Evolutionary conservation across 1,284 basidiomycete genomes (phyloP).

Genomic region (Sutorius eximius): DNA sequence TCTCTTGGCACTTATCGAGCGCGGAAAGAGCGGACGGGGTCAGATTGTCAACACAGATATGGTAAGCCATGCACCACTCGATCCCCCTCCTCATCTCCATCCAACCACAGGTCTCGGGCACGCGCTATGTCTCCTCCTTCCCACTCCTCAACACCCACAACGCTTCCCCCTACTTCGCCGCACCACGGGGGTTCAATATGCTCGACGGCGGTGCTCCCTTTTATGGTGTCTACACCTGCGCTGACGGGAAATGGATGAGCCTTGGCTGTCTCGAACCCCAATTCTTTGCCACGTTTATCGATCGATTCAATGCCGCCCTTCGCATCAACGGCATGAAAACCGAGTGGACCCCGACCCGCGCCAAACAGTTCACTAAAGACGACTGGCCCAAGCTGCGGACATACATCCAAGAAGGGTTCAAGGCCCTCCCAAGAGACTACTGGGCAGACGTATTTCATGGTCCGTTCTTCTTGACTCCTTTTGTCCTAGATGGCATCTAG

Average conservation of each 20-base stretch:
- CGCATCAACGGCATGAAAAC: conserved; percentile 41
- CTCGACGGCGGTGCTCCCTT: conserved; percentile 82
- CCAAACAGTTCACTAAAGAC: conserved; percentile 49
- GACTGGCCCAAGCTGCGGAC: conserved; percentile 61
- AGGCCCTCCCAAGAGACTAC: conserved; percentile 58
- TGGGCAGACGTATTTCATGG: conserved; percentile 73
- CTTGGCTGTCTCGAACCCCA: conserved; percentile 74
- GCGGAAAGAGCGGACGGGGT: conserved; percentile 61
- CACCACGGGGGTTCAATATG: conserved; percentile 58
- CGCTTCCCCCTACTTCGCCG: conserved; percentile 41
- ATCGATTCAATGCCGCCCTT: conserved; percentile 54
- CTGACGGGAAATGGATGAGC: conserved; percentile 74
- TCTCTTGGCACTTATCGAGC: conserved; percentile 72
- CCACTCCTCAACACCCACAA: conserved; percentile 55
- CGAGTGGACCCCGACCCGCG: conserved; percentile 55
- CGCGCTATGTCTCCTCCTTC: conserved; percentile 74
- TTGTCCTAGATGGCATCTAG: not conserved
- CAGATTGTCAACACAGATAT: conserved; percentile 80
- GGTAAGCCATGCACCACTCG: conserved; percentile 41
- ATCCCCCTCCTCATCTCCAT: not conserved
- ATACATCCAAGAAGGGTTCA: conserved; percentile 67
- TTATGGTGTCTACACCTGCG: conserved; percentile 74
- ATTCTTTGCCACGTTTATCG: conserved; percentile 65
- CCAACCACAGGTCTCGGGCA: conserved; percentile 64
- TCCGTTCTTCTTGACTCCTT: conserved; percentile 25